Percentiles rank a stretch among this genome's conserved stretches.
Conservation (phyloP, 202 grass and related monocot genomes). For the Zoysia matrella region DNA sequence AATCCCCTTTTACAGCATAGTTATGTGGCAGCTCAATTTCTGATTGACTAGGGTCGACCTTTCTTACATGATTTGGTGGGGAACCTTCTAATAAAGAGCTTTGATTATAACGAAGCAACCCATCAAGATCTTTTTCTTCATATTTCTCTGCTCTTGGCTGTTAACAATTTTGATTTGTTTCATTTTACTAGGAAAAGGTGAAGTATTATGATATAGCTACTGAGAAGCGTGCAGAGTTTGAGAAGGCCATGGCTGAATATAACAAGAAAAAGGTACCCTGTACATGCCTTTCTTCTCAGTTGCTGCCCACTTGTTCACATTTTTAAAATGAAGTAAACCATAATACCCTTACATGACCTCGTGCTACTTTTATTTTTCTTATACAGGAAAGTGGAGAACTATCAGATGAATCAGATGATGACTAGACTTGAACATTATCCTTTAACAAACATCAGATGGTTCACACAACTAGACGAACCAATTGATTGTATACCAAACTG, state of each 20-base stretch:
- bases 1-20: too few species aligned
- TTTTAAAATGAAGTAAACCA: constrained; percentile 7
- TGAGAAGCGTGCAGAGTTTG: too few species aligned
- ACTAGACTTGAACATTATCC: constrained; percentile 45
- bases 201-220: too few species aligned
- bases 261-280: constrained; percentile 77
- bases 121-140: neutral
- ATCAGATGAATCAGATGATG: constrained; percentile 58
- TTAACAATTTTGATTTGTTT: constrained; percentile 31
- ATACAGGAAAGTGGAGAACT: constrained; percentile 76
- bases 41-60: constrained; percentile 6
- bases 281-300: neutral
- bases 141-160: neutral
- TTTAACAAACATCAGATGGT: constrained; percentile 20
- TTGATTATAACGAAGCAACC: constrained; percentile 26
- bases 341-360: constrained; percentile 7
- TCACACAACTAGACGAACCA: constrained; percentile 34
- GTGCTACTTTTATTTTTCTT: constrained; percentile 10
- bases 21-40: too few species aligned
- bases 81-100: neutral
- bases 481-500: constrained; percentile 56
- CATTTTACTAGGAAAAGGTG: constrained; percentile 57
- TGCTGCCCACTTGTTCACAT: neutral
- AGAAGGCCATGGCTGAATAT: constrained; percentile 57
- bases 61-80: constrained; percentile 12